Base-by-base conservation (phyloP, 2,329 filamentous ascomycete genomes). In the Reticulascus tulasneorum region DNA sequence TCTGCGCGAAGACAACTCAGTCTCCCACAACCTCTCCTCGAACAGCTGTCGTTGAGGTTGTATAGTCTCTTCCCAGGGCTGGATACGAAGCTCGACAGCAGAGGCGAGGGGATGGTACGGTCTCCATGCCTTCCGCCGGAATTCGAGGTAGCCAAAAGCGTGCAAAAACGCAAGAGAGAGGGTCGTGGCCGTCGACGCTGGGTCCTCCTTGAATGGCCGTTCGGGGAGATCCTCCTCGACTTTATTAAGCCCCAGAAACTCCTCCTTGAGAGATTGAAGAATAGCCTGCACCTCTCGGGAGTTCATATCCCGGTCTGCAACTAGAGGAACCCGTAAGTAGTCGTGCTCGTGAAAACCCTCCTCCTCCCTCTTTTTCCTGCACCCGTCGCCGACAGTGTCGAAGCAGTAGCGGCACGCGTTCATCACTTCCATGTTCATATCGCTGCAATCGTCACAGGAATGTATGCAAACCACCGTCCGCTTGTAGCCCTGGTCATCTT, bases 91-190 rank as follows among this genome's bases (percentile, higher is more conserved):
- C 27, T 48, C 31, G 1, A 46, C 19, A 0, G 30, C 23, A 0
- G 39, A 27, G 2, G 49, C 35, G 2, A 54, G 35, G 0, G 49
- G 38, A 2, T 52, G 32, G 19, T 45, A 48, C 1, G 45, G 46
- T 5, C 40, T 44, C 40, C 48, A 49, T 10, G 47, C 46, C 3
- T 41, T 44, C 5, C 47, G 44, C 7, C 40, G 38, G 29, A 53
- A 38, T 20, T 46, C 51, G 4, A 53, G 40, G 8, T 43, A 46
- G n/a, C 50, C 47, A 32, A 52, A 50, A 4, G 51, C 49, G 26
- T 53, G 48, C 1, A 54, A 41, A 4, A 40, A 45, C 15, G 51
- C 50, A 8, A 54, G 47, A 7, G 48, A 49, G 0, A 54, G 37
- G 3, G 47, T 45, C 4, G 30, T 46, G 9, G 30, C 23, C 3